Conservation (phyloP, 2,329 filamentous ascomycete species). For the Tolypocladium nubicola region DNA sequence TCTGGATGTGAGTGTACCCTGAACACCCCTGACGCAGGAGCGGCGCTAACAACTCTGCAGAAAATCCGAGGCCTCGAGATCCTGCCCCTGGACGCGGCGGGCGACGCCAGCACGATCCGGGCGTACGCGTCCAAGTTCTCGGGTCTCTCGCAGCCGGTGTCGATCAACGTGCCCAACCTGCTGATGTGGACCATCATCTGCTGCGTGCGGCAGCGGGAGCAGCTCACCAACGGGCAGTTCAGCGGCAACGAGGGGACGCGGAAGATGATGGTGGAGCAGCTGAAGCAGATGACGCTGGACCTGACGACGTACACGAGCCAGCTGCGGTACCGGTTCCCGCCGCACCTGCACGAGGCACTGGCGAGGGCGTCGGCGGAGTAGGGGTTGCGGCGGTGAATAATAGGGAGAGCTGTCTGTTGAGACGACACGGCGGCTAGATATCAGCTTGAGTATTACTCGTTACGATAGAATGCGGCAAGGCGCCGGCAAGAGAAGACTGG, state of each 20-base stretch:
- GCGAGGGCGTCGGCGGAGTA: conserved; percentile 68
- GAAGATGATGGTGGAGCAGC: conserved; percentile 54
- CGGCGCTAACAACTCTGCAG: conserved; percentile 28
- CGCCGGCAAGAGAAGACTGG: neutral
- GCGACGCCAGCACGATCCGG: conserved; percentile 71
- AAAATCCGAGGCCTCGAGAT: conserved; percentile 66
- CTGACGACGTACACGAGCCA: conserved; percentile 89
- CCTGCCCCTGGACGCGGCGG: conserved; percentile 64
- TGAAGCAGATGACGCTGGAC: conserved; percentile 76
- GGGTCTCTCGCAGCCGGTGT: conserved; percentile 65
- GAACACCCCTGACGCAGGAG: neutral
- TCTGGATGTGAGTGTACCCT: conserved; percentile 40
- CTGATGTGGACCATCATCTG: conserved; percentile 89
- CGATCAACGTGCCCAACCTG: conserved; percentile 81
- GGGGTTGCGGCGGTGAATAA: neutral
- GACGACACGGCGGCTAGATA: neutral
- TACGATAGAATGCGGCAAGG: neutral
- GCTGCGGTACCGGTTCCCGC: conserved; percentile 81
- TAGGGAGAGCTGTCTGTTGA: neutral
- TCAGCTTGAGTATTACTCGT: neutral
- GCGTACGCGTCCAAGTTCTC: conserved; percentile 73
- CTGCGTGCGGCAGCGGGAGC: conserved; percentile 68
- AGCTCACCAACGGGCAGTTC: conserved; percentile 60
- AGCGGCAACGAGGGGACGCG: conserved; percentile 60
- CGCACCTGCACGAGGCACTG: conserved; percentile 77